These are phyloP conservation scores for Colletotrichum orchidophilum DNA, from an alignment of 2,329 filamentous ascomycete species.

Conservation along the genomic window DNA sequence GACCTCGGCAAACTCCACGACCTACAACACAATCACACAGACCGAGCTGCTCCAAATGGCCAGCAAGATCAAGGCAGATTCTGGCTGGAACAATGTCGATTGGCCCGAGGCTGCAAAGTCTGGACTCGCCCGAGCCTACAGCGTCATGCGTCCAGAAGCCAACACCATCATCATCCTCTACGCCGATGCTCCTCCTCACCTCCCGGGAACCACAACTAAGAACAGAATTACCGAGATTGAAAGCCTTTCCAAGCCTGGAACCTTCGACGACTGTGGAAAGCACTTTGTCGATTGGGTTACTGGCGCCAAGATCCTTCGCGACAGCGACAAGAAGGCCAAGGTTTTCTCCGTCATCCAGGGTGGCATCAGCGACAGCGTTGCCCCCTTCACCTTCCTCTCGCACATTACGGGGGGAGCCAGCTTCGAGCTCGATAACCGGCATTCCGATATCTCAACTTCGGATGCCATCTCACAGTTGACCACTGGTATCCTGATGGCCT, in stretches of 20 bases:
- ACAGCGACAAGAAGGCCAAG: constrained; percentile 49
- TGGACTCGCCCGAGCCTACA: constrained; percentile 55
- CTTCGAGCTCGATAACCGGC: constrained; percentile 41
- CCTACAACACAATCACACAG: constrained; percentile 40
- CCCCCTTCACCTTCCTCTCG: constrained; percentile 53
- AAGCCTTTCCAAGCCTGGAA: constrained; percentile 1
- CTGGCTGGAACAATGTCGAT: constrained; percentile 47
- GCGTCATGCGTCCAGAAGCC: constrained; percentile 56
- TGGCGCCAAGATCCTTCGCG: constrained; percentile 44
- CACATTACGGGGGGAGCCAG: constrained; percentile 52
- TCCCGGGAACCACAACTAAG: constrained; percentile 34
- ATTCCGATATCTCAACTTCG: constrained; percentile 31
- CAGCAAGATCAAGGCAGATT: constrained; percentile 41
- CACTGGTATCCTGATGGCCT: constrained; percentile 50
- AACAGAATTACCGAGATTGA: constrained; percentile 12
- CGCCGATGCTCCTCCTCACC: constrained; percentile 59
- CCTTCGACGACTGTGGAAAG: constrained; percentile 44
- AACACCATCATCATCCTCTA: constrained; percentile 60
- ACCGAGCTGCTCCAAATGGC: constrained; percentile 48
- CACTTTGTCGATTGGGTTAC: constrained; percentile 56
- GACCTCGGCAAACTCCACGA: constrained; percentile 39
- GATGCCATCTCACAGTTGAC: constrained; percentile 51
- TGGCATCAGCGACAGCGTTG: constrained; percentile 34
- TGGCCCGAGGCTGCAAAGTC: constrained; percentile 60
- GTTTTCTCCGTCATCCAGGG: constrained; percentile 54